Percentiles rank a stretch among this genome's conserved stretches.
phyloP scores from a whole-genome alignment of 768 basidiomycete species.

The Tremella mesenterica region DNA sequence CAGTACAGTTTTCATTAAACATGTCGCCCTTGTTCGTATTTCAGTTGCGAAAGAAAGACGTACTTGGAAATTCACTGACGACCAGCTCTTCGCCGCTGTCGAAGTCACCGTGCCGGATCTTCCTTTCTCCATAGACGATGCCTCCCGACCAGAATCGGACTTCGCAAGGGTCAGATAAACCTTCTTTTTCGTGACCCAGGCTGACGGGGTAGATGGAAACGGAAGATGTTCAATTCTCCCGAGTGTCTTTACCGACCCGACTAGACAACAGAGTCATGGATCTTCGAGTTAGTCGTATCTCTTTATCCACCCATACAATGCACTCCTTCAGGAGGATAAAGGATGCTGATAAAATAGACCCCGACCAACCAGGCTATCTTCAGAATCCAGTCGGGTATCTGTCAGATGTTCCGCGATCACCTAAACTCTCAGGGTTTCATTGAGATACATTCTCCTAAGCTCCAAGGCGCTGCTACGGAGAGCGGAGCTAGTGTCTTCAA shows the following conservation, averaged over 20 bases:
- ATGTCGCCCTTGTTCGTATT: too few species aligned
- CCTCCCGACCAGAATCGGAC: conserved; percentile 70
- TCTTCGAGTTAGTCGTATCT: conserved; percentile 59
- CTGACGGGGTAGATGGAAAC: conserved; percentile 33
- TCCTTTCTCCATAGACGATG: conserved; percentile 89
- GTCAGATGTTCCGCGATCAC: conserved; percentile 75
- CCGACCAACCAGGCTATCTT: conserved; percentile 94
- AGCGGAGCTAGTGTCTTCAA: conserved; percentile 96
- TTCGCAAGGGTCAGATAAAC: conserved; percentile 53
- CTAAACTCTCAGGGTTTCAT: conserved; percentile 66
- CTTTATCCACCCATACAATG: neutral
- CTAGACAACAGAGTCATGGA: conserved; percentile 91
- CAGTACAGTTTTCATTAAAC: too few species aligned
- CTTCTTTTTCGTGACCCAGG: neutral
- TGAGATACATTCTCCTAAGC: conserved; percentile 95
- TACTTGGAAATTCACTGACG: neutral
- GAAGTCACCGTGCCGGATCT: conserved; percentile 62
- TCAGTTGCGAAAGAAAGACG: neutral
- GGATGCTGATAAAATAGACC: conserved; percentile 52
- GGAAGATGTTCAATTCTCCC: conserved; percentile 49
- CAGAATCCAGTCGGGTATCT: conserved; percentile 78
- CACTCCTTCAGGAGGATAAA: neutral
- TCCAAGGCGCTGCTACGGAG: conserved; percentile 94
- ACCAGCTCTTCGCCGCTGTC: conserved; percentile 69
- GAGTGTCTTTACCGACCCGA: conserved; percentile 83